phyloP scores from a whole-genome alignment of 768 basidiomycete species.

The Pleurotus salmoneostramineus region DNA sequence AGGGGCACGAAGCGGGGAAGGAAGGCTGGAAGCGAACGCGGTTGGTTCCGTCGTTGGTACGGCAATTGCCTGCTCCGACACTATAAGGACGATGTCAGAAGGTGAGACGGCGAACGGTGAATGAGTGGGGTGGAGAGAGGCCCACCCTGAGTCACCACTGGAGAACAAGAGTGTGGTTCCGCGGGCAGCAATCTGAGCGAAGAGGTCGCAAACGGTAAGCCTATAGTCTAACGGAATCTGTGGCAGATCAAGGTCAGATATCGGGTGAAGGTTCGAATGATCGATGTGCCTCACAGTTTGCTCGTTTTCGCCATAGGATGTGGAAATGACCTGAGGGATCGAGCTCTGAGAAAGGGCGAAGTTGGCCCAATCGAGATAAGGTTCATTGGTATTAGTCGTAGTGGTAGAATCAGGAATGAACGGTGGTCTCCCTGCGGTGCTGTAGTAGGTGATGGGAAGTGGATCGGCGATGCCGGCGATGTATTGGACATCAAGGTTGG shows the following conservation, averaged over 20 bases:
- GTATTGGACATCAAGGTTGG: slow-evolving; percentile 52
- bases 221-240: slow-evolving; percentile 44
- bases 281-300: slow-evolving; percentile 45
- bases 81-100: slow-evolving; percentile 45
- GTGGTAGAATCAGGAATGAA: slow-evolving; percentile 35
- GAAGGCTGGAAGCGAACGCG: slow-evolving; percentile 30
- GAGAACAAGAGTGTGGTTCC: slow-evolving; percentile 47
- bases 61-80: slow-evolving; percentile 49
- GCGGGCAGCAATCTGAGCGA: slow-evolving; percentile 46
- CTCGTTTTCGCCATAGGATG: slow-evolving; percentile 53
- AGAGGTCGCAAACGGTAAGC: slow-evolving; percentile 36
- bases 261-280: too few relatives aligned
- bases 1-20: slow-evolving; percentile 38
- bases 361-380: slow-evolving; percentile 45
- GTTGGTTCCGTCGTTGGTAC: slow-evolving; percentile 44
- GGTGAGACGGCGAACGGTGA: too few relatives aligned
- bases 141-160: slow-evolving; percentile 43
- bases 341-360: slow-evolving; percentile 32
- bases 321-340: slow-evolving; percentile 45
- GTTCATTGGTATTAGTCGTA: slow-evolving; percentile 41
- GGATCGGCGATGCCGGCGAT: slow-evolving; percentile 36
- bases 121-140: too few relatives aligned
- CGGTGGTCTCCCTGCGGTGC: slow-evolving; percentile 43
- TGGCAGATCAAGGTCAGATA: background rate
- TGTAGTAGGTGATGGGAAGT: slow-evolving; percentile 39